Evolutionary conservation across 768 basidiomycete genomes (phyloP).

Genomic region (Naganishia antarctica): DNA sequence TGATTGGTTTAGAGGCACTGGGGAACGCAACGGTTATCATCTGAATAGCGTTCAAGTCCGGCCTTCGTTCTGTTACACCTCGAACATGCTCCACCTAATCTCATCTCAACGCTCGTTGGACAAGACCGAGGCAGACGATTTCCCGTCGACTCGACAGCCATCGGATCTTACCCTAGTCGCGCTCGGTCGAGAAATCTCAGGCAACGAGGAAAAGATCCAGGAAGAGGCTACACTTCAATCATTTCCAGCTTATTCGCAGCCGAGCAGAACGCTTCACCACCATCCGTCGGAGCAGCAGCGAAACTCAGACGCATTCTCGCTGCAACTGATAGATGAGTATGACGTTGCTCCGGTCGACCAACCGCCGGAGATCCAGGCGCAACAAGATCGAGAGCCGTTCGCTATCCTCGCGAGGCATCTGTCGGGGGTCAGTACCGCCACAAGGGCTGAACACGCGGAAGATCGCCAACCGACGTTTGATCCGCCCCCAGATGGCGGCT

Average conservation of each 20-base stretch:
- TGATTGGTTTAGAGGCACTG: too few species aligned
- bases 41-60: too few species aligned
- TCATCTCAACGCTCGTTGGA: background rate
- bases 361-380: slow-evolving; percentile 17
- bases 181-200: background rate
- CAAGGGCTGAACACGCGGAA: slow-evolving; percentile 23
- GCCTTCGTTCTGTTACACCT: too few species aligned
- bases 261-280: background rate
- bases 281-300: background rate
- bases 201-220: background rate
- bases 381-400: slow-evolving; percentile 24
- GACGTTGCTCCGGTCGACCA: slow-evolving; percentile 28
- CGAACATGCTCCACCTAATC: background rate
- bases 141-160: background rate
- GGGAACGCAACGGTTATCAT: too few species aligned
- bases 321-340: slow-evolving; percentile 7
- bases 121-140: background rate
- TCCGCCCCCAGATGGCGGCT: slow-evolving; percentile 45
- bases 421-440: slow-evolving; percentile 6
- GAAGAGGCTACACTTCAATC: background rate
- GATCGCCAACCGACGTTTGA: slow-evolving; percentile 32
- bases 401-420: slow-evolving; percentile 28
- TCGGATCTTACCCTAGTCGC: background rate
- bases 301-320: background rate
- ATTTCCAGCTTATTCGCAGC: background rate